A percentile compares a stretch with the other conserved stretches of the same genome.
phyloP scores from a whole-genome alignment of 495 filamentous ascomycete species.

The Ramalina intermedia region DNA sequence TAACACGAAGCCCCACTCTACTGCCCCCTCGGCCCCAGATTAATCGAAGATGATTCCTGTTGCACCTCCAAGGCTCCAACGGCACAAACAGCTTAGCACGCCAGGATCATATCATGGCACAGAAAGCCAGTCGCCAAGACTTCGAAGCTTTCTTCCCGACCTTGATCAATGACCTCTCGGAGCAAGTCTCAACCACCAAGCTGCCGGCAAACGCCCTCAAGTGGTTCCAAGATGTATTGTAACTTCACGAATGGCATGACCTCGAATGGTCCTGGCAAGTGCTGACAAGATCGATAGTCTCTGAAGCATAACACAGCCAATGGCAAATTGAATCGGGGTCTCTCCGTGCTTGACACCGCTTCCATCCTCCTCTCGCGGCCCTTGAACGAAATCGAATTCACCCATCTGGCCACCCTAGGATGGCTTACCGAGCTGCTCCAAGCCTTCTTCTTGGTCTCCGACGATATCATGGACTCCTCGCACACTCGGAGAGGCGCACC shows the following conservation, averaged over 20 bases:
- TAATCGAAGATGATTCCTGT: no score
- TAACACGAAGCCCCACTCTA: no score
- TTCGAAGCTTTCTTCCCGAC: constrained; percentile 83
- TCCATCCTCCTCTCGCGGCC: constrained; percentile 60
- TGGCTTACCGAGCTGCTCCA: constrained; percentile 97
- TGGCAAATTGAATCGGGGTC: constrained; percentile 96
- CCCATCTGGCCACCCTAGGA: constrained; percentile 40
- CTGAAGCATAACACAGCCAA: constrained; percentile 76
- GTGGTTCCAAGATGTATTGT: constrained; percentile 70
- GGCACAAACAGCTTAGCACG: no score
- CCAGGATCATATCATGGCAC: neutral
- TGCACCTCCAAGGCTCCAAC: no score
- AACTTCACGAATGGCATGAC: neutral
- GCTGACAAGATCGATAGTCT: constrained; percentile 32
- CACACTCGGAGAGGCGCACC: constrained; percentile 86
- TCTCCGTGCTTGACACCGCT: constrained; percentile 88
- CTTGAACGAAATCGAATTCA: constrained; percentile 17
- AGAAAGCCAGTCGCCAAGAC: constrained; percentile 38
- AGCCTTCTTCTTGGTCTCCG: constrained; percentile 95
- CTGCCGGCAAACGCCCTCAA: constrained; percentile 68
- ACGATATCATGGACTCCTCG: constrained; percentile 95
- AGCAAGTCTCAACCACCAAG: constrained; percentile 61
- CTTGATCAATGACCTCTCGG: constrained; percentile 61
- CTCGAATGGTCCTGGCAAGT: neutral
- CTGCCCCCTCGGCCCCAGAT: no score